Conservation (phyloP, 768 basidiomycete species). For the Rhizopogon roseolus region DNA sequence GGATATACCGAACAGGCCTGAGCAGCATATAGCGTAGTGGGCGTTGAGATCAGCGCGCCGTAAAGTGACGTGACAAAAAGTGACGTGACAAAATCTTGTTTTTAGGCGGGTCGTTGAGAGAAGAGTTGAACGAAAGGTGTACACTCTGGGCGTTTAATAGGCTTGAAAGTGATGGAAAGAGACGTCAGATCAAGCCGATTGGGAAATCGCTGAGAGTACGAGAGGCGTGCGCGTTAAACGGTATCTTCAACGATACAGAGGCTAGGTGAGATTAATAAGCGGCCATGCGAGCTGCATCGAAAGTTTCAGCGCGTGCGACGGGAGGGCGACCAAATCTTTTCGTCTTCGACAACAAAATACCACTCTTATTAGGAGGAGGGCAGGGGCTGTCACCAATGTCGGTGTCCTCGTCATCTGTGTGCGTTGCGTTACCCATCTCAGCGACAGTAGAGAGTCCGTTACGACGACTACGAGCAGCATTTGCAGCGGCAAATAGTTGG, state of each 20-base stretch:
- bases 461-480: conserved; percentile 61
- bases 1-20: conserved; percentile 7
- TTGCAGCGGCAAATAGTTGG: conserved; percentile 64
- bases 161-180: neutral
- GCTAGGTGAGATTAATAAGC: conserved; percentile 29
- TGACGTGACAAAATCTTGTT: conserved; percentile 8
- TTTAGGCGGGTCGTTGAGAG: conserved; percentile 8
- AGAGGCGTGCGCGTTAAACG: neutral
- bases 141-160: neutral
- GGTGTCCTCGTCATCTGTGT: conserved; percentile 71
- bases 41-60: conserved; percentile 10
- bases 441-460: conserved; percentile 58
- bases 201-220: neutral
- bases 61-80: conserved; percentile 9
- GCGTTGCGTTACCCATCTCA: conserved; percentile 59
- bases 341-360: conserved; percentile 39
- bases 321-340: conserved; percentile 50
- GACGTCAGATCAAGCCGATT: conserved; percentile 3
- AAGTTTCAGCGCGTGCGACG: conserved; percentile 64
- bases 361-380: conserved; percentile 65
- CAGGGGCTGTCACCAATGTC: conserved; percentile 87
- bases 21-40: conserved; percentile 9
- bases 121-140: conserved; percentile 6
- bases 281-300: conserved; percentile 55
- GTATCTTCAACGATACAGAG: neutral